These are phyloP conservation scores for Solanum sejunctum DNA, from an alignment of 257 asterid genomes.

Conservation along the genomic window DNA sequence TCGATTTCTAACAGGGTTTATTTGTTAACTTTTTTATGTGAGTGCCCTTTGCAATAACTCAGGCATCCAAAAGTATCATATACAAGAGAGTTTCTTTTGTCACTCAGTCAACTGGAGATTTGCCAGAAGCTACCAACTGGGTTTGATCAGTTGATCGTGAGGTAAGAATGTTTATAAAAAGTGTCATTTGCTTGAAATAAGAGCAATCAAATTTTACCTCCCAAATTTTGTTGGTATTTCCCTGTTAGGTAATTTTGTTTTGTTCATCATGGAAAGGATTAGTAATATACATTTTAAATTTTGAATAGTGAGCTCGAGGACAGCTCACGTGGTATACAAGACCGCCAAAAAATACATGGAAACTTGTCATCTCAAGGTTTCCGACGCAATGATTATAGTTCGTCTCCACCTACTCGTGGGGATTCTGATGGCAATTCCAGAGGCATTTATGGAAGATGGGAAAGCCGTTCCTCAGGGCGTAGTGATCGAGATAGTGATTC, in stretches of 20 bases:
- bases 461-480: conserved; percentile 50
- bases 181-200: not conserved
- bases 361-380: conserved; percentile 36
- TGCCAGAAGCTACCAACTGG: conserved; percentile 73
- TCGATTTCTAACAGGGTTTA: conserved; percentile 3
- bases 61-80: conserved; percentile 54
- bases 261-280: not conserved
- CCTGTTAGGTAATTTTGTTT: not conserved
- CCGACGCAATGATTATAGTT: conserved; percentile 48
- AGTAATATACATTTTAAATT: not conserved
- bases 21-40: conserved; percentile 1
- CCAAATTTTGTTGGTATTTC: not conserved
- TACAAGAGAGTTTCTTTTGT: conserved; percentile 59
- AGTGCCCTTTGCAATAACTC: conserved; percentile 12
- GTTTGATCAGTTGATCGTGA: conserved; percentile 33
- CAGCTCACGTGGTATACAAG: conserved; percentile 33
- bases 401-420: conserved; percentile 76
- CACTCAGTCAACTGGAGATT: conserved; percentile 46
- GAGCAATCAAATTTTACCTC: not conserved
- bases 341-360: conserved; percentile 47
- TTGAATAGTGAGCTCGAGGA: conserved; percentile 55
- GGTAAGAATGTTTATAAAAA: conserved; percentile 21
- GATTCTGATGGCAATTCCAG: conserved; percentile 38
- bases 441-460: conserved; percentile 64
- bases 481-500: conserved; percentile 71